A percentile compares a stretch with the other conserved stretches of the same genome.
Conservation (phyloP, 352 stramenopile genomes). For the Globisporangium paroecandrum region DNA sequence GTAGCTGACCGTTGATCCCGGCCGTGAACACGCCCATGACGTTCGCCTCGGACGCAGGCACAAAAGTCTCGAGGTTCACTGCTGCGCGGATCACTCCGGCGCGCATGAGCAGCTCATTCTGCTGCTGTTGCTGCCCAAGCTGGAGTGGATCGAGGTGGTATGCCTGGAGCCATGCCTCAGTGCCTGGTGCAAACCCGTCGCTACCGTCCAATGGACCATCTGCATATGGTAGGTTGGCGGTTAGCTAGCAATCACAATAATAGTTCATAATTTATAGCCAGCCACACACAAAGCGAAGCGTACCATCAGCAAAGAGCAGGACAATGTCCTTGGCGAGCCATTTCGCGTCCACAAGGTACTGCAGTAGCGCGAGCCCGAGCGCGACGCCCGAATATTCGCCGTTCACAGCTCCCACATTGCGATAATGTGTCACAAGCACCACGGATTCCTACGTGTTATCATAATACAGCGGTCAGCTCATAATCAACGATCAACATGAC, state of each 20-base stretch:
- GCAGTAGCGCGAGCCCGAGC: slow-evolving; percentile 54
- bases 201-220: slow-evolving; percentile 58
- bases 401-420: slow-evolving; percentile 41
- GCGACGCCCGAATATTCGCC: slow-evolving; percentile 51
- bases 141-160: slow-evolving; percentile 64
- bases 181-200: slow-evolving; percentile 58
- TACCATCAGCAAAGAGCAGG: slow-evolving; percentile 71
- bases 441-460: slow-evolving; percentile 37
- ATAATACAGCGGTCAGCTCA: not conserved
- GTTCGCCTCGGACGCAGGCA: slow-evolving; percentile 22
- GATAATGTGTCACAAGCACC: slow-evolving; percentile 69
- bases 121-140: slow-evolving; percentile 13
- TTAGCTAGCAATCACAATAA: not conserved
- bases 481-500: slow-evolving; percentile 7
- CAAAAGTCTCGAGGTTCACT: slow-evolving; percentile 64
- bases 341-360: slow-evolving; percentile 53
- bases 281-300: not conserved
- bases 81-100: slow-evolving; percentile 76
- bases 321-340: slow-evolving; percentile 86
- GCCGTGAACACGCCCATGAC: slow-evolving; percentile 58
- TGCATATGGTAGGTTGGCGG: slow-evolving; percentile 18
- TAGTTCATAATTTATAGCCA: not conserved
- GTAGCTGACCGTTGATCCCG: slow-evolving; percentile 81
- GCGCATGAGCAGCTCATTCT: slow-evolving; percentile 46
- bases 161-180: slow-evolving; percentile 64